These are phyloP conservation scores for Rhipidocladum racemiflorum DNA, from an alignment of 176 grass and related monocot species.

Conservation along the genomic window DNA sequence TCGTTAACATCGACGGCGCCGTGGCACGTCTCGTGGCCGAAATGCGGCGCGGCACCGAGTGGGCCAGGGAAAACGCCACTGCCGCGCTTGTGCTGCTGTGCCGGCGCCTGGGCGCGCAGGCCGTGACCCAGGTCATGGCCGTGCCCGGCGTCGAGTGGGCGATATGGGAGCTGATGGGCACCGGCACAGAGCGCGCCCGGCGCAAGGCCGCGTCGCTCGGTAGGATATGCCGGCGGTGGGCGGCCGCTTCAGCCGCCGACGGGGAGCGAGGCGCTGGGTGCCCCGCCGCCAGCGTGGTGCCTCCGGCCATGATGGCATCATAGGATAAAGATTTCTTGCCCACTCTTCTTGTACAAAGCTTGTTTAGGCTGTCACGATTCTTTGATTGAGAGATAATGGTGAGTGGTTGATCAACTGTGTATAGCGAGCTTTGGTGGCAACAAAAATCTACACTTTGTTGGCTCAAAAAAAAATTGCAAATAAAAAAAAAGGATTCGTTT, in stretches of 20 bases:
- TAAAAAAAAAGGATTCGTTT: not conserved
- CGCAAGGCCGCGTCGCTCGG: conserved; percentile 89
- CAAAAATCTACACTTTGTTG: not conserved
- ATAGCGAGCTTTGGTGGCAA: conserved; percentile 10
- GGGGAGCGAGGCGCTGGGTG: conserved; percentile 45
- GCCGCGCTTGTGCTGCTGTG: conserved; percentile 80
- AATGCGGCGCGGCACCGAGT: conserved; percentile 71
- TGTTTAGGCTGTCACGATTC: conserved; percentile 37
- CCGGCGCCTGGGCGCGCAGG: conserved; percentile 49
- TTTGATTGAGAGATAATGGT: conserved; percentile 28
- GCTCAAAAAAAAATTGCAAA: not conserved
- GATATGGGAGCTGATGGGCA: conserved; percentile 97
- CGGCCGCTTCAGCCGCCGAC: conserved; percentile 50
- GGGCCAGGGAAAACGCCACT: conserved; percentile 61
- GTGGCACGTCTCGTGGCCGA: conserved; percentile 52
- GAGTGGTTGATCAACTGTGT: conserved; percentile 45
- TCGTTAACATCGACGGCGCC: conserved; percentile 41
- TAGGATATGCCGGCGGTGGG: conserved; percentile 82
- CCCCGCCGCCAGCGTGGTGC: conserved; percentile 46
- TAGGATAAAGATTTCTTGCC: not conserved
- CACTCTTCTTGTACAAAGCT: conserved; percentile 24
- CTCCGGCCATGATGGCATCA: conserved; percentile 55
- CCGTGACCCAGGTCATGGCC: conserved; percentile 61
- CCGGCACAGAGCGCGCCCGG: conserved; percentile 72
- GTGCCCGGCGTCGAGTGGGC: conserved; percentile 85